Base-by-base conservation (phyloP, 805 yeast species). In the Candida argentea region DNA sequence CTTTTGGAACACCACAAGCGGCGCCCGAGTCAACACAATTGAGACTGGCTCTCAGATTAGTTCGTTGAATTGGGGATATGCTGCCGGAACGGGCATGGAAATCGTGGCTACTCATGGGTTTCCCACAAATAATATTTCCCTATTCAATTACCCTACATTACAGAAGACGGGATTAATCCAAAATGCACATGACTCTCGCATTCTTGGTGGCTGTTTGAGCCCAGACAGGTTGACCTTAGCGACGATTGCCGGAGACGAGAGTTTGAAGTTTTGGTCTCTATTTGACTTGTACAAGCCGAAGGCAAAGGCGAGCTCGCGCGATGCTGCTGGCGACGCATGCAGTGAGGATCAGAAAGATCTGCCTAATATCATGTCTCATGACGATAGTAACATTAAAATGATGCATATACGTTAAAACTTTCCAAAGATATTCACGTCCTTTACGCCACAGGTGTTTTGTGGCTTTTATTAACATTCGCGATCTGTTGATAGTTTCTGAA, bases 221-320 rank as follows among this genome's bases (percentile, higher is more conserved):
- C 96, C 96, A 3, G 96, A 91, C 55, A 83, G 81, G 10, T 72
- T 83, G 29, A 83, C 93, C 0, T 57, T 91, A 31, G 97, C 95
- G 1, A 91, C 98, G 0, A 86, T 87, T 25, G 93, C 96, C 2
- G 93, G 94, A 8, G 97, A 91, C 54, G 98, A 91, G 51, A 89
- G 86, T 55, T 67, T 91, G 47, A 89, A 91, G 57, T 91, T 91
- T 57, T 91, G 94, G 87, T 79, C 83, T 39, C 65, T 91, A 14
- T 89, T 86, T 53, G 95, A 89, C 44, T 34, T 51, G 35, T 44
- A 45, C 37, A 56, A 52, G 37, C 32, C 43, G 9, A 35, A 41
- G 16, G 39, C 44, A 20, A 36, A 45, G 20, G 53, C 40, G 4
- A 35, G 32, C 9, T 35, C 35, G 14, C 38, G 35, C 27, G 44